Evolutionary conservation across 2,329 filamentous ascomycete species (phyloP).

Genomic region (Aspergillus luchuensis): DNA sequence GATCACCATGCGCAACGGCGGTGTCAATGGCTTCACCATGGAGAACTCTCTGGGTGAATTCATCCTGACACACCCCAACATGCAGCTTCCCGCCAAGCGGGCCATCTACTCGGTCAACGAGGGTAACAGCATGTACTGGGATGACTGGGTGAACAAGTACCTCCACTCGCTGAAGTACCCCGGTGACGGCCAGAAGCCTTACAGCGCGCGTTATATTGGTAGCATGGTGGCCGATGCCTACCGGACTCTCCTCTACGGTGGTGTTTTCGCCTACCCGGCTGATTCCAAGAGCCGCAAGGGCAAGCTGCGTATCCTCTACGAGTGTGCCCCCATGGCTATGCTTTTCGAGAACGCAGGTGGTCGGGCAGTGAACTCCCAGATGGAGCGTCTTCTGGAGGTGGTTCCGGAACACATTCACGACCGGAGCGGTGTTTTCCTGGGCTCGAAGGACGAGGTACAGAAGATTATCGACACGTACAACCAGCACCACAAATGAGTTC

Average conservation of each 20-base stretch:
- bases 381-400: constrained; percentile 86
- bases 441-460: constrained; percentile 91
- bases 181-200: constrained; percentile 73
- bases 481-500: constrained; percentile 41
- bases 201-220: constrained; percentile 92
- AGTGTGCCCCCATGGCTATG: constrained; percentile 98
- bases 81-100: constrained; percentile 78
- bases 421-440: constrained; percentile 91
- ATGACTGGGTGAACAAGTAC: constrained; percentile 81
- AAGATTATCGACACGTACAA: constrained; percentile 87
- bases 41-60: constrained; percentile 97
- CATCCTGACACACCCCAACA: constrained; percentile 94
- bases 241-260: constrained; percentile 90
- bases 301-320: constrained; percentile 94
- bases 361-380: constrained; percentile 86
- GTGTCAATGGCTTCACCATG: constrained; percentile 96
- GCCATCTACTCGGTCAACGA: constrained; percentile 98
- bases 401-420: constrained; percentile 93
- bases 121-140: constrained; percentile 97
- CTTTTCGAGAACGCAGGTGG: constrained; percentile 98
- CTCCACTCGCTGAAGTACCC: constrained; percentile 87
- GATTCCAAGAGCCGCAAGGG: constrained; percentile 99
- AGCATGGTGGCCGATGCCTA: constrained; percentile 99
- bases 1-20: constrained; percentile 90
- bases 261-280: constrained; percentile 95